Evolutionary conservation across 108 stramenopile genomes (phyloP), one percentile per base, ranked within the genome.

Genomic region (Poteriospumella lacustris): DNA sequence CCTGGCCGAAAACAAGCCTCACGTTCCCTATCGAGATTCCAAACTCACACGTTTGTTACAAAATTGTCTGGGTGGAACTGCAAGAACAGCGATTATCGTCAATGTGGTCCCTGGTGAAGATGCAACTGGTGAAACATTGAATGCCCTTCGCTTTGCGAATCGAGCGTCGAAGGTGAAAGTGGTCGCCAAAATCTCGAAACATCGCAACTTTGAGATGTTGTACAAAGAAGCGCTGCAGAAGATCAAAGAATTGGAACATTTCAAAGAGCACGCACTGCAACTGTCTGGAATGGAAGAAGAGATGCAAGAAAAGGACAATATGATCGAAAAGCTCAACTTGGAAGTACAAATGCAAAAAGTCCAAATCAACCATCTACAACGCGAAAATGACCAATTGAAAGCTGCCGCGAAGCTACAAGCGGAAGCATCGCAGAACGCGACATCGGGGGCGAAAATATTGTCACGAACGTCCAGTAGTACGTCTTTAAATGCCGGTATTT

Each of bases 21-120:
- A 85, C 59, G 69, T 84, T 24, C 84, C 84, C 15, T 85, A 80
- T 59, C 79, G 84, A 2, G 84, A 84, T 78, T 59, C 73, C 44
- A 85, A 85, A 73, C 60, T 85, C 34, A 84, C 84, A 19, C 79
- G 84, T 5, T 77, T 85, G 12, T 73, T 85, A 1, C 84, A 85
- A 43, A 43, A 80, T 31, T 76, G 42, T 12, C 44, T 83, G 26
- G 82, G 80, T n/a, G 76, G 80, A 24, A 80, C 59, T 33, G 67
- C 76, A 43, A 29, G 62, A 52, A 80, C 81, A 38, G 76, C 79
- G 1, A 39, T 83, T 34, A 43, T 85, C 39, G 59, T 76, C 31
- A 42, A 39, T 28, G n/a, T 36, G 39, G 24, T 43, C 9, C 75
- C 79, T 42, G 73, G 56, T 15, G 43, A 41, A 34, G 33, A 81